Base-by-base conservation (phyloP, 441 rosid genomes). In the Isatis lusitanica region DNA sequence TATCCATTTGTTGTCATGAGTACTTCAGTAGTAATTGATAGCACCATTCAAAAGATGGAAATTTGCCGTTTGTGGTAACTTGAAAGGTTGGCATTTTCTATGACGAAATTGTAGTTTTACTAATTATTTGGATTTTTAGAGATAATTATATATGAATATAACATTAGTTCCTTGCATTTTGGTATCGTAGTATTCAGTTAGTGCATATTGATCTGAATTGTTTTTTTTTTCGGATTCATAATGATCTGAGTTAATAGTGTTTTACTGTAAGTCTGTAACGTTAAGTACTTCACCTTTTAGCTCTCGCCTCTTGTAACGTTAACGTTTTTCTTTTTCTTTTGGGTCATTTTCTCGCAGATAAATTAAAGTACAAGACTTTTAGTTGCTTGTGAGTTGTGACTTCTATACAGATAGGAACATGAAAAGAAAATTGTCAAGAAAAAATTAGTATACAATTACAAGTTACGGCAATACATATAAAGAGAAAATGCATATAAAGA, bases 401-500 rank as follows among this genome's bases (percentile, higher is more conserved):
- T 48, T 66, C 1, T 16, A 39, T 17, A 36, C 16, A 58, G 28
- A 48, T 46, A 74, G 6, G 61, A 48, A 55, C 56, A 73, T 12
- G 57, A 55, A 10, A 30, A 18, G 31, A 26, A 33, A 44, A 30
- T 17, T 38, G 62, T 66, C 73, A 74, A 59, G 13, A 48, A 50
- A 36, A 50, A 36, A 39, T 26, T 5, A 59, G 59, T 3, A 50
- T 18, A 59, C 78, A 74, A 62, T 40, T 18, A 59, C 78, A 74
- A 62, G 78, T 42, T 67, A 60, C 2, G 55, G 48, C 73, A 67
- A 67, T 11, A 73, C 7, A 74, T 51, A 31, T 50, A 40, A 33
- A 26, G 48, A 67, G 77, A 48, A 74, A 60, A 74, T 74, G 56
- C 78, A 26, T 18, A 50, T 59, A 50, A 21, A 21, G 35, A 47